phyloP scores from a whole-genome alignment of 108 stramenopile genomes.

The Cyclotella kingstonii region DNA sequence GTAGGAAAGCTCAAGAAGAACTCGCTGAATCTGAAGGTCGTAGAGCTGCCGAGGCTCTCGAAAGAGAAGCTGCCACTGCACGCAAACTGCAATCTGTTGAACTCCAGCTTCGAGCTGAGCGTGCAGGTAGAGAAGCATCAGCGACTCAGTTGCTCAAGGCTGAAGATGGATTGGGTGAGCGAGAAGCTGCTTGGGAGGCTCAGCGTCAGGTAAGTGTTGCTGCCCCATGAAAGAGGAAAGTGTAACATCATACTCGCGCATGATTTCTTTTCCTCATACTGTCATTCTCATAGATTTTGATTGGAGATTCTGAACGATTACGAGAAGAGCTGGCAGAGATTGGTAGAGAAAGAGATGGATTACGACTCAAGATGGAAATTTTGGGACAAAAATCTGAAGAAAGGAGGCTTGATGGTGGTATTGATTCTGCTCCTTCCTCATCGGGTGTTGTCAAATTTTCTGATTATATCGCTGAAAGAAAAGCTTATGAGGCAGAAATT shows the following conservation, averaged over 20 bases:
- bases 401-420: slow-evolving; percentile 4
- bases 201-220: slow-evolving; percentile 46
- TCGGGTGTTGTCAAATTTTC: slow-evolving; percentile 53
- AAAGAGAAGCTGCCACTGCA: slow-evolving; percentile 81
- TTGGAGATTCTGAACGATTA: slow-evolving; percentile 80
- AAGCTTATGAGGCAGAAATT: slow-evolving; percentile 86
- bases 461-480: slow-evolving; percentile 74
- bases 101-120: slow-evolving; percentile 81
- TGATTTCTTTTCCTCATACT: not conserved
- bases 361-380: slow-evolving; percentile 69
- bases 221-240: no score
- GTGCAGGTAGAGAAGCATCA: slow-evolving; percentile 78
- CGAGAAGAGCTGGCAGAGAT: slow-evolving; percentile 64
- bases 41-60: slow-evolving; percentile 77
- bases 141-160: slow-evolving; percentile 72
- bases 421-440: slow-evolving; percentile 27
- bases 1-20: slow-evolving; percentile 69
- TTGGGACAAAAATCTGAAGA: slow-evolving; percentile 17
- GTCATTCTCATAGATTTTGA: slow-evolving; percentile 49
- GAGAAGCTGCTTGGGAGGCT: slow-evolving; percentile 89
- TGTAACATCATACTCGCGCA: no score
- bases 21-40: slow-evolving; percentile 82
- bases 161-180: slow-evolving; percentile 74
- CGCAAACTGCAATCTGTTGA: slow-evolving; percentile 70
- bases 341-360: slow-evolving; percentile 69